These are phyloP conservation scores for Batkoa obscura DNA, from an alignment of 371 early-diverging fungal genomes.

Conservation along the genomic window DNA sequence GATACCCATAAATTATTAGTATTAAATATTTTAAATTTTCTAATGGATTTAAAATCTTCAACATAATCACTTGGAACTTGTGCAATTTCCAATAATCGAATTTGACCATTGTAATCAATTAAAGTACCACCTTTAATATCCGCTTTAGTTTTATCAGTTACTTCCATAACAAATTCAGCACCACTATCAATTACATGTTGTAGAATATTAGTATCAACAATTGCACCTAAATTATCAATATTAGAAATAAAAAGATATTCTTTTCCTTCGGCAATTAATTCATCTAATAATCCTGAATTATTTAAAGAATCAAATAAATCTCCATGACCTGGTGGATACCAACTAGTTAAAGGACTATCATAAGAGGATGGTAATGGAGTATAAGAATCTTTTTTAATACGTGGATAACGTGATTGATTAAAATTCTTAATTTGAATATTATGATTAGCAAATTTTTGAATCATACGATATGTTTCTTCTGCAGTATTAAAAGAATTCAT, in stretches of 20 bases:
- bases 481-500: slow-evolving; percentile 99
- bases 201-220: slow-evolving; percentile 87
- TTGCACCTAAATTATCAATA: slow-evolving; percentile 96
- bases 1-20: slow-evolving; percentile 98
- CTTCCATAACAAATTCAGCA: slow-evolving; percentile 98
- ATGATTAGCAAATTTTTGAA: slow-evolving; percentile 60
- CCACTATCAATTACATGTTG: slow-evolving; percentile 77
- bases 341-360: slow-evolving; percentile 17
- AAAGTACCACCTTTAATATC: slow-evolving; percentile 99
- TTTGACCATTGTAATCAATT: slow-evolving; percentile 89
- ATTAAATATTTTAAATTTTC: slow-evolving; percentile 99
- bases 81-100: slow-evolving; percentile 96
- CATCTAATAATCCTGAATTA: slow-evolving; percentile 90
- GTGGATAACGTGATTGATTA: slow-evolving; percentile 94
- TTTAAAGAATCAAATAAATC: slow-evolving; percentile 91
- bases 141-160: slow-evolving; percentile 98
- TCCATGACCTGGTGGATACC: slow-evolving; percentile 99
- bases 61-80: slow-evolving; percentile 96
- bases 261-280: slow-evolving; percentile 90
- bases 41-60: slow-evolving; percentile 97
- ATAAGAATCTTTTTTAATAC: slow-evolving; percentile 86
- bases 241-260: slow-evolving; percentile 94
- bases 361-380: slow-evolving; percentile 64
- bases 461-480: slow-evolving; percentile 88
- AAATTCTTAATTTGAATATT: slow-evolving; percentile 87